phyloP scores from a whole-genome alignment of 371 early-diverging fungal species.

The Mortierella sp. region DNA sequence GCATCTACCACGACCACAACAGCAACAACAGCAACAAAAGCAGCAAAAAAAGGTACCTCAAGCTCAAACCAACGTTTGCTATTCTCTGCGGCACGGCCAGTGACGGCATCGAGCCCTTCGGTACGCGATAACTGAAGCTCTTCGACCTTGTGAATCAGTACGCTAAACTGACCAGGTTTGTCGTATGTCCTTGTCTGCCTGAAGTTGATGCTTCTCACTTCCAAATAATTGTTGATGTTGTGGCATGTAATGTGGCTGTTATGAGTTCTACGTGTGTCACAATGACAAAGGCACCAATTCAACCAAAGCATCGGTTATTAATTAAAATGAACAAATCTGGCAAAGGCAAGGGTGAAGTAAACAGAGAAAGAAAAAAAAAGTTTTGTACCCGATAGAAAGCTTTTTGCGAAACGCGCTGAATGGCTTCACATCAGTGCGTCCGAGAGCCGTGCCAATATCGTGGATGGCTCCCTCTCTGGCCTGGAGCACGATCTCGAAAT shows the following conservation, averaged over 20 bases:
- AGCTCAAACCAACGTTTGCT: constrained; percentile 42
- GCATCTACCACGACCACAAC: too few species aligned
- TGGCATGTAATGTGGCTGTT: constrained; percentile 47
- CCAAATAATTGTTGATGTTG: constrained; percentile 18
- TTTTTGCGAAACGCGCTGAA: constrained; percentile 37
- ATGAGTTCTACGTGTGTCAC: constrained; percentile 13
- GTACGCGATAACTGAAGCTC: constrained; percentile 24
- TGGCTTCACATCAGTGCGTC: constrained; percentile 48
- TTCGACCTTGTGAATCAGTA: constrained; percentile 27
- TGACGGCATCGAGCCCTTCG: constrained; percentile 20
- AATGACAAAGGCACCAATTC: background rate
- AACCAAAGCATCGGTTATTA: too few species aligned
- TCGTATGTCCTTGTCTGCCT: constrained; percentile 23
- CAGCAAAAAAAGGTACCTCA: constrained; percentile 18
- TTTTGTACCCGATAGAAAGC: constrained; percentile 35
- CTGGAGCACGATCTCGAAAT: constrained; percentile 36
- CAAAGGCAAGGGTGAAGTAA: too few species aligned
- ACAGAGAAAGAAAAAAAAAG: background rate
- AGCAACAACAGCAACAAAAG: background rate
- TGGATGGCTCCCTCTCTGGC: constrained; percentile 32
- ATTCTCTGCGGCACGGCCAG: constrained; percentile 7
- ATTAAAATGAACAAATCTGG: too few species aligned
- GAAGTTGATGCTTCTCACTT: constrained; percentile 22
- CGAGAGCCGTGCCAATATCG: constrained; percentile 30
- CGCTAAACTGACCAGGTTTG: constrained; percentile 7